A percentile compares a stretch with the other conserved stretches of the same genome.
phyloP scores from a whole-genome alignment of 345 rosid species.

The Psidium guajava region DNA sequence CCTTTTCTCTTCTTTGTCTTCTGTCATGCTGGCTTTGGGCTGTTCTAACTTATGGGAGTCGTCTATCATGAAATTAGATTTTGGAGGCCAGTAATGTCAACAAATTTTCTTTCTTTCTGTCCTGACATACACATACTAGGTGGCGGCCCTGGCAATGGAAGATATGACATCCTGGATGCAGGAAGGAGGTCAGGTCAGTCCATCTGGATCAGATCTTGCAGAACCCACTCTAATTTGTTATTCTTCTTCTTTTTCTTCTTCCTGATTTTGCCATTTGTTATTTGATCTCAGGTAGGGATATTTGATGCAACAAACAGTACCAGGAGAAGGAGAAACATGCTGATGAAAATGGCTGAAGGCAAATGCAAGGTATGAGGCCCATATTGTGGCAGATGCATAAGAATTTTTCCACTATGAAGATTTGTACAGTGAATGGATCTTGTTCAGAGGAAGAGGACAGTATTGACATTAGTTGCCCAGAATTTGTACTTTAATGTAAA shows the following conservation, averaged over 20 bases:
- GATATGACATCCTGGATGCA: slow-evolving; percentile 99
- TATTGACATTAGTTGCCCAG: background rate
- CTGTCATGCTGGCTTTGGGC: background rate
- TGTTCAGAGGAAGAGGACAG: background rate
- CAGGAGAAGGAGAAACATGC: slow-evolving; percentile 80
- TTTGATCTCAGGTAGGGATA: slow-evolving; percentile 71
- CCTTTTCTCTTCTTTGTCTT: background rate
- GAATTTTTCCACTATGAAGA: background rate
- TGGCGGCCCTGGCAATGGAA: slow-evolving; percentile 99
- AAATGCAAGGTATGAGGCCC: slow-evolving; percentile 75
- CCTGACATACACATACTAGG: slow-evolving; percentile 81
- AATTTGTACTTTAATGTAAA: background rate
- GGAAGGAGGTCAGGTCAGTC: slow-evolving; percentile 96
- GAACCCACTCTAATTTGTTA: background rate
- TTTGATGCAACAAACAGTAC: slow-evolving; percentile 98
- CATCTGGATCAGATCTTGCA: background rate
- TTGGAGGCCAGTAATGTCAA: slow-evolving; percentile 2
- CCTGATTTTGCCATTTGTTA: slow-evolving; percentile 6
- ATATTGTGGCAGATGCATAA: background rate
- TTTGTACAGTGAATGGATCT: background rate
- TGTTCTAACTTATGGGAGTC: background rate
- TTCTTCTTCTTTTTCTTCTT: background rate
- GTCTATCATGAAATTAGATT: background rate
- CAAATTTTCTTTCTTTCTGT: slow-evolving; percentile 49
- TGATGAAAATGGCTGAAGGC: slow-evolving; percentile 99